Evolutionary conservation across 2,329 filamentous ascomycete species (phyloP).

Genomic region (Scortechinia acanthostroma): DNA sequence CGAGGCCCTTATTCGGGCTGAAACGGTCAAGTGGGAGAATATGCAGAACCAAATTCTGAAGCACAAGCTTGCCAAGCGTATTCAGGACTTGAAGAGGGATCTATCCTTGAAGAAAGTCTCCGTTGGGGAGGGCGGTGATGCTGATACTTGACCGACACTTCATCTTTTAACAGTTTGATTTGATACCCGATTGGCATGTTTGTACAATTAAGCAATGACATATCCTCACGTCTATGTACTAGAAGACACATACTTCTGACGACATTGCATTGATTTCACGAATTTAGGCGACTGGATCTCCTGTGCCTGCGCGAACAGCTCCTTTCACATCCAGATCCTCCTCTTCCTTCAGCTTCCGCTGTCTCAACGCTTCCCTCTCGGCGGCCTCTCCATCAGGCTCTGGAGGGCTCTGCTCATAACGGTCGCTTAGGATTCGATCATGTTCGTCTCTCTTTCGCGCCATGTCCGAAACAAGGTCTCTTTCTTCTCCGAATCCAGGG

Average conservation of each 20-base stretch:
- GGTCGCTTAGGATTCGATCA: slow-evolving; percentile 16
- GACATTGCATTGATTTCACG: too few species aligned
- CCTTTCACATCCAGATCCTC: slow-evolving; percentile 15
- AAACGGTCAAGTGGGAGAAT: slow-evolving; percentile 26
- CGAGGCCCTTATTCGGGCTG: slow-evolving; percentile 23
- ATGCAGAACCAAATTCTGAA: slow-evolving; percentile 27
- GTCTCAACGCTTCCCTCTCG: slow-evolving; percentile 14
- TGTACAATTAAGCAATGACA: too few species aligned
- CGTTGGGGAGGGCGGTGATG: not conserved
- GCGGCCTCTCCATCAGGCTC: slow-evolving; percentile 9
- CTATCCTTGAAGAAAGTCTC: slow-evolving; percentile 21
- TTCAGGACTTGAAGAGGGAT: slow-evolving; percentile 30
- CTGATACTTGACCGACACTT: slow-evolving; percentile 5
- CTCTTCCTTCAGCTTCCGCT: slow-evolving; percentile 15
- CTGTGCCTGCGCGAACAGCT: slow-evolving; percentile 15
- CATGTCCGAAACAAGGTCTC: slow-evolving; percentile 18
- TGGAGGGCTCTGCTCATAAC: slow-evolving; percentile 11
- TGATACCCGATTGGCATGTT: not conserved
- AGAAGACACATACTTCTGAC: too few species aligned
- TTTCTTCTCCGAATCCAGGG: slow-evolving; percentile 19
- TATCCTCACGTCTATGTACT: too few species aligned
- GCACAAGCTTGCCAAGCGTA: slow-evolving; percentile 30
- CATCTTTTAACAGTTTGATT: slow-evolving; percentile 13
- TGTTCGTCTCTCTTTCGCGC: slow-evolving; percentile 21
- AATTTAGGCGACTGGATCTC: slow-evolving; percentile 5